Base-by-base conservation (phyloP, 1,284 basidiomycete genomes). In the Sporisorium reilianum region DNA sequence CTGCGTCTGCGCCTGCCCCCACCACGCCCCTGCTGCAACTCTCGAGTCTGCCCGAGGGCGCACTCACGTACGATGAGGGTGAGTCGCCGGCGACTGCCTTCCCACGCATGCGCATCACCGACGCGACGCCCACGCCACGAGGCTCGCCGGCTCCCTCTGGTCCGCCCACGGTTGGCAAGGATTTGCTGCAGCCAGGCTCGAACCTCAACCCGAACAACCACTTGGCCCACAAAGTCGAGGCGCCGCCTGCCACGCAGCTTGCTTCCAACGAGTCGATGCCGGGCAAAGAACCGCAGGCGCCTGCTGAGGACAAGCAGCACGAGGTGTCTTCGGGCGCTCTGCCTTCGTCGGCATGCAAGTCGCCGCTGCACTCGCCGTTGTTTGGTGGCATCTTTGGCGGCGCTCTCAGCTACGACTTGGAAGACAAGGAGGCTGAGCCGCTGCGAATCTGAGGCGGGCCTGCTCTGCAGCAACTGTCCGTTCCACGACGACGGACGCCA, bases 301-400 rank as follows among this genome's bases (percentile, higher is more conserved):
- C 36, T 20, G 66, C 28, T 10, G 42, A 55, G 14, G 38, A 46
- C 48, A 58, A 61, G 52, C 53, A 54, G 20, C 44, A 55, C 26
- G 52, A 50, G 10, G 48, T 12, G 22, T 22, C 59, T 44, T 60
- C 74, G 0, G 67, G 64, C 41, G 65, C 64, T 25, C 60, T 75
- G 32, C 79, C 77, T 2, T 78, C 77, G 16, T 80, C 79, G 8
- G 75, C 73, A 4, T 78, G 74, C 64, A 79, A 79, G 54, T 66
- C 71, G 18, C 79, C 79, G 10, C 62, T 80, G 0, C 70, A 80
- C 46, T 80, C 79, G 36, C 79, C 79, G 3, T 54, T 80, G 40
- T 80, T 80, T 49, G 77, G 79, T n/a, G 74, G 77, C 54, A 78
- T 80, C 59, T 72, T 80, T 53, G 69, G 69, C 44, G 74, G 69